A percentile compares a stretch with the other conserved stretches of the same genome.
These are phyloP conservation scores for Suillus luteus DNA, from an alignment of 768 basidiomycete genomes.

Conservation along the genomic window DNA sequence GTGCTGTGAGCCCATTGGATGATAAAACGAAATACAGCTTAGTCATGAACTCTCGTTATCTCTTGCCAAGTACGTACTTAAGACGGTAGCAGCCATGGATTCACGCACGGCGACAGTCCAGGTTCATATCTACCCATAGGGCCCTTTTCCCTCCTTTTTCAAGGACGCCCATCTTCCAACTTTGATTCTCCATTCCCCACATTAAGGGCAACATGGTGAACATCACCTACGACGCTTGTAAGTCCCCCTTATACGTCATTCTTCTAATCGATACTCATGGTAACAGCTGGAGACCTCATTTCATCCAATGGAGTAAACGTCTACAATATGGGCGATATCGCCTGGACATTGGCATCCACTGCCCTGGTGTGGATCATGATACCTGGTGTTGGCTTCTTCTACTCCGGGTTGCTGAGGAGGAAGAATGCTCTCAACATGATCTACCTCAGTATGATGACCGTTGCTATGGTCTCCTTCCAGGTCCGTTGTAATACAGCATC, in stretches of 20 bases:
- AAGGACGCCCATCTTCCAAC: slow-evolving; percentile 12
- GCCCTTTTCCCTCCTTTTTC: neutral
- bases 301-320: slow-evolving; percentile 30
- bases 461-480: slow-evolving; percentile 85
- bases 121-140: slow-evolving; percentile 23
- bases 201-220: slow-evolving; percentile 40
- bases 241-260: slow-evolving; percentile 17
- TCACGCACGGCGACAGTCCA: slow-evolving; percentile 13
- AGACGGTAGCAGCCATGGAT: neutral
- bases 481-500: slow-evolving; percentile 39
- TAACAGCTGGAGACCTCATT: slow-evolving; percentile 42
- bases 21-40: slow-evolving; percentile 9
- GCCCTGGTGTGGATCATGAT: slow-evolving; percentile 88
- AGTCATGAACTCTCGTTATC: slow-evolving; percentile 18
- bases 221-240: slow-evolving; percentile 44
- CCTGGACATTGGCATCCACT: slow-evolving; percentile 70
- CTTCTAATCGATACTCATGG: neutral
- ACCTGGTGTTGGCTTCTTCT: slow-evolving; percentile 85
- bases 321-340: slow-evolving; percentile 67
- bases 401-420: slow-evolving; percentile 85
- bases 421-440: slow-evolving; percentile 96
- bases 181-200: slow-evolving; percentile 2
- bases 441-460: slow-evolving; percentile 71
- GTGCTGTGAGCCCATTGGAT: neutral
- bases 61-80: slow-evolving; percentile 12